Evolutionary conservation across 495 filamentous ascomycete genomes (phyloP).

Genomic region (Penicillium desertorum): DNA sequence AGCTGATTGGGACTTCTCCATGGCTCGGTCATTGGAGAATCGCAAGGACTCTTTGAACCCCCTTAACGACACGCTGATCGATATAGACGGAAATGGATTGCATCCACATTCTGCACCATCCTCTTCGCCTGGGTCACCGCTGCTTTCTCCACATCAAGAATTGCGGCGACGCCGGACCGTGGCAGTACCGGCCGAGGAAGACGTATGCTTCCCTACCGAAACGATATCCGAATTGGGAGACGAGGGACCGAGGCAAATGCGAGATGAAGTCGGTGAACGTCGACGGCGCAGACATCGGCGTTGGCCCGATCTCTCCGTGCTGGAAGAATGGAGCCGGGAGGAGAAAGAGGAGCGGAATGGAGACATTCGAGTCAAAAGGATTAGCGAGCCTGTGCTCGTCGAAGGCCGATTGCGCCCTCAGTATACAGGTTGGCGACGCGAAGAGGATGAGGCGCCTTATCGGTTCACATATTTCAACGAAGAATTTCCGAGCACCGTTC

Average conservation of each 20-base stretch:
- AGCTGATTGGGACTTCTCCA: conserved; percentile 43
- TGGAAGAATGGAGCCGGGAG: conserved; percentile 87
- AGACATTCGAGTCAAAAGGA: conserved; percentile 83
- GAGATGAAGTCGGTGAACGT: conserved; percentile 47
- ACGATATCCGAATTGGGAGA: conserved; percentile 77
- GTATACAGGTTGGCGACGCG: conserved; percentile 75
- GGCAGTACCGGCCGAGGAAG: conserved; percentile 65
- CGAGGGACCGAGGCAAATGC: conserved; percentile 50
- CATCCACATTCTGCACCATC: conserved; percentile 31
- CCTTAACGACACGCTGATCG: conserved; percentile 54
- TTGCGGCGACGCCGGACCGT: conserved; percentile 51
- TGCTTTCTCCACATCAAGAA: conserved; percentile 35
- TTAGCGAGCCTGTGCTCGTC: conserved; percentile 88
- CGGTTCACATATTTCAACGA: conserved; percentile 99
- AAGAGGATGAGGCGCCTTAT: conserved; percentile 88
- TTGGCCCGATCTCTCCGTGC: conserved; percentile 70
- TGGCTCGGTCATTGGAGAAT: conserved; percentile 37
- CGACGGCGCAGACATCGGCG: conserved; percentile 54
- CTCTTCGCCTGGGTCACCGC: conserved; percentile 30
- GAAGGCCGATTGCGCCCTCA: conserved; percentile 83
- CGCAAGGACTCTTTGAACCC: conserved; percentile 33
- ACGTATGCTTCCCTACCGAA: conserved; percentile 90
- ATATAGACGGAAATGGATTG: conserved; percentile 53
- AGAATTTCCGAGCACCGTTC: conserved; percentile 89
- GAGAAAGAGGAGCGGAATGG: conserved; percentile 91